Base-by-base conservation (phyloP, 2,329 filamentous ascomycete species). In the Xylaria sp. region DNA sequence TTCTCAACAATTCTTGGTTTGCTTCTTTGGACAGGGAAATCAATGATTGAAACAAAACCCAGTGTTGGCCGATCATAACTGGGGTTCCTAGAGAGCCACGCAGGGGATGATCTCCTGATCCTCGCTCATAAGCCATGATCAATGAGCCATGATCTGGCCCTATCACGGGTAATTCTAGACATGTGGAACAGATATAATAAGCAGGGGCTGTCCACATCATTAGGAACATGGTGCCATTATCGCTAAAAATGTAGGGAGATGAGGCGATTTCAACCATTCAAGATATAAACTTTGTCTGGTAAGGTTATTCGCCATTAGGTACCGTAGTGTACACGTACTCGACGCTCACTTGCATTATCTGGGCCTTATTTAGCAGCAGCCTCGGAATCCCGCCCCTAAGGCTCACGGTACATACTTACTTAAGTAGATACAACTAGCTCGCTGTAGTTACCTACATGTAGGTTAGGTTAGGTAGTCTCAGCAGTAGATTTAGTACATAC, bases 101-200 rank as follows among this genome's bases (percentile, higher is more conserved):
- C 13, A 38, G 5, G 36, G 17, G 33, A 17, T 4, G 29, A 57
- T 42, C 25, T 13, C 22, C 39, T 51, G 59, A 33, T 55, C 20
- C 39, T 29, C 20, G n/a, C 49, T 45, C n/a, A 38, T 49, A 20
- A n/a, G n/a, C 15, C 53, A 39, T 10, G 38, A 31, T 45, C 36
- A 22, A 29, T 15, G 29, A 61, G 20, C 15, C 38, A 45, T 45
- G 49, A 51, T 42, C 49, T 61, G 59, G 49, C 27, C 38, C 29
- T 22, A 54, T 54, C 38, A 54, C 38, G 38, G 27, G 49, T n/a
- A 20, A 33, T 33, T 50, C 1, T 15, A 17, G 15, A 15, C 22
- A 11, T 6, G 22, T 47, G 9, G 9, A 11, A 29, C 2, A 29
- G 27, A 47, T 47, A 47, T 22, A 47, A 22, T 27, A 25, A 47